Percentiles rank a stretch among this genome's conserved stretches.
Evolutionary conservation across 75 land plant genomes (phyloP).

Genomic region (Pseudotsuga menziesii): DNA sequence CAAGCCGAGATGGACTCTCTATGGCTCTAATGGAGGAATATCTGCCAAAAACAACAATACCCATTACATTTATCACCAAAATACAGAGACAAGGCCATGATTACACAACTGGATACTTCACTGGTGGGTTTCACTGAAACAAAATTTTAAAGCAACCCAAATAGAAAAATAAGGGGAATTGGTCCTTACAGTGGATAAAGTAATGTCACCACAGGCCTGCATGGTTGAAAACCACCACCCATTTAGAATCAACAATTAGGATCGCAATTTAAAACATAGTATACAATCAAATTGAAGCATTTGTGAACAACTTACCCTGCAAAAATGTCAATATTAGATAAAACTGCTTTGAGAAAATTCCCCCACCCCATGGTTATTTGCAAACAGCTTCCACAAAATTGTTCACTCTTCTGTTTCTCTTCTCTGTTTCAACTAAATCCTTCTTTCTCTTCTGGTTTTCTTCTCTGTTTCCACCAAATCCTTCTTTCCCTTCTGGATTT

Average conservation of each 20-base stretch:
- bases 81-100: background rate
- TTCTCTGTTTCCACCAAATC: no score
- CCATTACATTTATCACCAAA: background rate
- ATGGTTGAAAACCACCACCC: no score
- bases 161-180: background rate
- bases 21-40: slow-evolving; percentile 42
- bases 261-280: no score
- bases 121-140: background rate
- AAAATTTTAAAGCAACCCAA: background rate
- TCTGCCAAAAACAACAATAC: slow-evolving; percentile 16
- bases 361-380: slow-evolving; percentile 7
- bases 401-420: background rate
- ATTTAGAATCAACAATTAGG: background rate
- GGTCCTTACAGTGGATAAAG: slow-evolving; percentile 68
- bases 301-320: slow-evolving; percentile 5
- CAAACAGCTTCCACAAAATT: no score
- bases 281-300: no score
- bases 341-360: slow-evolving; percentile 5
- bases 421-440: no score
- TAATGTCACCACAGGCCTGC: slow-evolving; percentile 65
- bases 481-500: no score
- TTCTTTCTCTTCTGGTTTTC: no score
- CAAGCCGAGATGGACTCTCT: slow-evolving; percentile 32
- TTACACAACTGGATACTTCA: background rate
- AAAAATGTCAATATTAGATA: slow-evolving; percentile 1